Evolutionary conservation across 2,329 filamentous ascomycete species (phyloP).

Genomic region (Paecilomyces formosus): DNA sequence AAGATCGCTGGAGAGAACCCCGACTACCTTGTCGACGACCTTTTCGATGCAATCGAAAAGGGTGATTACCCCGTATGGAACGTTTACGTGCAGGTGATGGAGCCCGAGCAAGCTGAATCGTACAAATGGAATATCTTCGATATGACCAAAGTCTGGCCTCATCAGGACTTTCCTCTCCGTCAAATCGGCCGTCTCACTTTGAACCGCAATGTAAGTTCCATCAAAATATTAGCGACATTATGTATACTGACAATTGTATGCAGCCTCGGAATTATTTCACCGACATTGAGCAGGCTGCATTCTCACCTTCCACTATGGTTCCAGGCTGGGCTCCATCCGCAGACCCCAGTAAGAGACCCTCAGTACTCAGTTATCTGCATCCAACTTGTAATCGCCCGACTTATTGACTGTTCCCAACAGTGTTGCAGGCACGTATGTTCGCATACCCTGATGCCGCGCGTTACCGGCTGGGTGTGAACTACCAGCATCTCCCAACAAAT

Average conservation of each 20-base stretch:
- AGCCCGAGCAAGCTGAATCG: constrained; percentile 42
- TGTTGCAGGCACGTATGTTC: constrained; percentile 55
- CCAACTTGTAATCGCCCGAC: constrained; percentile 8
- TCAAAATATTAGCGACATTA: constrained; percentile 2
- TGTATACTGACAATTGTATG: not conserved
- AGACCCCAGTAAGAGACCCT: constrained; percentile 43
- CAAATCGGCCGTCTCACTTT: constrained; percentile 47
- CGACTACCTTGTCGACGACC: constrained; percentile 52
- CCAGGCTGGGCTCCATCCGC: constrained; percentile 56
- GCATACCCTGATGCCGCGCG: constrained; percentile 50
- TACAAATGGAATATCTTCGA: constrained; percentile 49
- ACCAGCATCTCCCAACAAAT: constrained; percentile 34
- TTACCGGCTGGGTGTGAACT: constrained; percentile 36
- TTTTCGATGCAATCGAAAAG: constrained; percentile 53
- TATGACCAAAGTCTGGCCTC: constrained; percentile 49
- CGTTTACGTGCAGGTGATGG: constrained; percentile 49
- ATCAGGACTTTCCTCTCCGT: constrained; percentile 42
- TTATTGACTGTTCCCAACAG: constrained; percentile 11
- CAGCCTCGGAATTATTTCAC: constrained; percentile 54
- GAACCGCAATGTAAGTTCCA: constrained; percentile 38
- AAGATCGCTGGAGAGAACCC: constrained; percentile 48
- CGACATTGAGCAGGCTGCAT: constrained; percentile 61
- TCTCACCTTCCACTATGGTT: constrained; percentile 57
- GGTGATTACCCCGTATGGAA: constrained; percentile 54
- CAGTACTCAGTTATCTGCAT: not conserved